Evolutionary conservation across 441 rosid species (phyloP), one percentile per base, ranked within the genome.

Genomic region (Cnidoscolus chayamansa): DNA sequence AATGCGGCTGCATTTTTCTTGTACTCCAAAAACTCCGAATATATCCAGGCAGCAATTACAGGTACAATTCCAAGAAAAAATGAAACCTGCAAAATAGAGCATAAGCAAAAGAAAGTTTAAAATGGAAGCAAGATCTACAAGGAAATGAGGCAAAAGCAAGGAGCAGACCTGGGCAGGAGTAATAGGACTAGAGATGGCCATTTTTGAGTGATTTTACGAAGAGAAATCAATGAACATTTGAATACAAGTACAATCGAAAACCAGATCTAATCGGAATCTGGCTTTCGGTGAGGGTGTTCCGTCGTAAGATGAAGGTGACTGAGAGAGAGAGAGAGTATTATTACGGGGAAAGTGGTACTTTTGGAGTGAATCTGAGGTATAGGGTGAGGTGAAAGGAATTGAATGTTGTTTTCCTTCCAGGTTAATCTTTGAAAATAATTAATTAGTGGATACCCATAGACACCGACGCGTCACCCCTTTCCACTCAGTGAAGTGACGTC

Each of bases 61-160:
- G 96, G 98, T 40, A 90, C 81, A 59, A 93, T 81, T 65, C 98
- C 99, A 0, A 95, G 85, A 65, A 91, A 79, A 86, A 95, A 93
- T 54, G 99, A 89, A 51, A 91, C 89, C 99, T 93, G 87, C 61
- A 4, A 40, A 45, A 43, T 7, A 9, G 37, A 37, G 15, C 3
- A 48, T 25, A 16, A 25, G 35, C 63, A 40, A 40, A 50, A 47
- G n/a, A 25, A 69, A 30, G 61, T 16, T n/a, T 2, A 3, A 15
- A 74, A 73, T 12, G 67, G 49, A 70, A 60, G 70, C 72, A 56
- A 82, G 79, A 78, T 74, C 81, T 53, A 65, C 63, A 69, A 51
- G 20, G 19, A 59, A 32, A 50, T 10, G 51, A 73, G 61, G 12
- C 37, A 63, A 45, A n/a, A 71, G 32, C 45, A 19, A 15, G 48